Base-by-base conservation (phyloP, 177 flowering plant species). In the Tripterygium wilfordii region DNA sequence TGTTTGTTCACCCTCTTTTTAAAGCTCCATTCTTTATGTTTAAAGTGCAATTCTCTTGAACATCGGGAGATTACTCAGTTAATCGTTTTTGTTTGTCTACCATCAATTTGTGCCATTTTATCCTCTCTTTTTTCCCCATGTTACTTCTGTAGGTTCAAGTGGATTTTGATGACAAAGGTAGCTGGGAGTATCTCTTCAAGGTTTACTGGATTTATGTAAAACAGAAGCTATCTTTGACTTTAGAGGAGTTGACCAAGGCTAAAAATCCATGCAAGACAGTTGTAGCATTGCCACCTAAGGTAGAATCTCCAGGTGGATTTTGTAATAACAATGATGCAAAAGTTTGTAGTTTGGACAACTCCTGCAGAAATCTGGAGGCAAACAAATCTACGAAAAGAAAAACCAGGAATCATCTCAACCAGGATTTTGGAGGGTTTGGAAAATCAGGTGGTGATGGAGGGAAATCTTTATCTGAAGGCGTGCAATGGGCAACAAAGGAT, bases 171-270 rank as follows among this genome's bases (percentile, higher is more conserved):
- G 98, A 92, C 76, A 77, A 67, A 64, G 82, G 45, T 69, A 86
- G 84, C 62, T 88, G 96, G 96, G 96, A 92, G 65, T 92, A 80
- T 71, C 83, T 92, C 39, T 92, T 92, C 69, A 88, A 86, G 78
- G 89, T 86, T 10, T 92, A 92, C 54, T 88, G 90, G 85, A 30
- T 70, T 19, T 78, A 69, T 58, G 53, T 89, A 68, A 92, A 92
- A 64, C 60, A 60, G 25, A 86, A 80, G 63, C 58, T 88, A 15
- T 70, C 85, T 40, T 49, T 92, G 51, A 77, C 79, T 40, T 29
- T 53, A 12, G 81, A 66, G 36, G 96, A 86, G 64, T 63, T 92
- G 37, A 41, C 64, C 24, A 68, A 62, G 49, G 96, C 95, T 41
- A 79, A 68, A n/a, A n/a, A n/a, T n/a, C n/a, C n/a, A n/a, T n/a